These are phyloP conservation scores for grape (Vitis vinifera) DNA, from an alignment of 164 flowering plant species.

Conservation along the genomic window DNA sequence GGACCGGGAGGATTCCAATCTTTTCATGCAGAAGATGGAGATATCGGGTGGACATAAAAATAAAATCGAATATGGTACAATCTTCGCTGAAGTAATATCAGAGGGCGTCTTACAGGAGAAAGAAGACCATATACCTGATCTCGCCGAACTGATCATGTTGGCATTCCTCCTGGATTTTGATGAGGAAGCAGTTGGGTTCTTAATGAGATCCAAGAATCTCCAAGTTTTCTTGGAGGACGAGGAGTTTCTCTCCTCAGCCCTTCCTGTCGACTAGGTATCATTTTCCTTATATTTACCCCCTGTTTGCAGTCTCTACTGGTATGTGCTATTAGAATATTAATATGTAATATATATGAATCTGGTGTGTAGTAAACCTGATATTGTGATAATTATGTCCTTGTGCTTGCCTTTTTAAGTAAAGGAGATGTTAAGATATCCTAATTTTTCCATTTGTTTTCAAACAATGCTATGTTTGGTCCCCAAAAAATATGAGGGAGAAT, in stretches of 20 bases:
- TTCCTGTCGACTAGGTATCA: slow-evolving; percentile 10
- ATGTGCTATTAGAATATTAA: too few species aligned
- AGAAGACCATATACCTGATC: slow-evolving; percentile 35
- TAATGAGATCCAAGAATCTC: slow-evolving; percentile 59
- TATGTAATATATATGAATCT: too few species aligned
- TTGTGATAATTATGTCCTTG: too few species aligned
- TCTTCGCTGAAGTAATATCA: slow-evolving; percentile 53
- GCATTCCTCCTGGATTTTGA: slow-evolving; percentile 54
- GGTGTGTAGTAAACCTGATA: too few species aligned
- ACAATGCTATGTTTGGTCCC: too few species aligned
- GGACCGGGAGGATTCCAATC: slow-evolving; percentile 46
- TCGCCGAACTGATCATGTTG: slow-evolving; percentile 59
- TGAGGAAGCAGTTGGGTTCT: slow-evolving; percentile 46
- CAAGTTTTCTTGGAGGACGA: slow-evolving; percentile 55
- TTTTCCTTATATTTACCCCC: too few species aligned
- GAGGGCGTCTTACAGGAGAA: slow-evolving; percentile 63
- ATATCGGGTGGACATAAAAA: slow-evolving; percentile 25
- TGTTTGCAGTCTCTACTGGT: too few species aligned
- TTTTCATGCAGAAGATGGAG: slow-evolving; percentile 44
- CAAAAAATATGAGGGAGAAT: too few species aligned
- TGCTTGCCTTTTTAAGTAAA: too few species aligned
- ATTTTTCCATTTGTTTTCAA: too few species aligned
- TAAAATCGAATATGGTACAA: slow-evolving; percentile 45
- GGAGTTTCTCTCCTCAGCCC: slow-evolving; percentile 31
- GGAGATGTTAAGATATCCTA: too few species aligned